Conservation (phyloP, 805 yeast genomes). For the Saccharomycopsis amapae region DNA sequence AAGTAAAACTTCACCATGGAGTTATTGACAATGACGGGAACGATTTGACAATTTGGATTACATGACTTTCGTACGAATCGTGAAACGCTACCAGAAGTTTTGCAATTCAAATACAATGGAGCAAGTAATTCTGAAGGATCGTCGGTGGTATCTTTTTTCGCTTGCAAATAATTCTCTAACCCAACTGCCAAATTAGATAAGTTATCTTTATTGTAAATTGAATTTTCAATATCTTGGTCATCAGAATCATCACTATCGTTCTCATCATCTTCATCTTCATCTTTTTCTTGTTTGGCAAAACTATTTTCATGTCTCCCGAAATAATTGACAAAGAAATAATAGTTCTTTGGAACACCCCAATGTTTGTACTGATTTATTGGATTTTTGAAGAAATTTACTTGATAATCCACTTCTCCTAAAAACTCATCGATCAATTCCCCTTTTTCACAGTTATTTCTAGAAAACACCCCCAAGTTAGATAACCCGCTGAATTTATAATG, state of each 20-base stretch:
- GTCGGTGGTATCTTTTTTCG: background rate
- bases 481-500: slow-evolving; percentile 50
- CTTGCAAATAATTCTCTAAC: slow-evolving; percentile 3
- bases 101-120: slow-evolving; percentile 18
- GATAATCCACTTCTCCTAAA: slow-evolving; percentile 66
- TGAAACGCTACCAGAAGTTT: slow-evolving; percentile 63
- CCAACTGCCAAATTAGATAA: slow-evolving; percentile 8
- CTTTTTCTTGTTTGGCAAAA: background rate
- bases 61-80: slow-evolving; percentile 74
- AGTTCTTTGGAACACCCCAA: slow-evolving; percentile 55
- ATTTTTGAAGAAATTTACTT: slow-evolving; percentile 55
- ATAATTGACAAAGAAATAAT: slow-evolving; percentile 19
- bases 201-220: background rate
- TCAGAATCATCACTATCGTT: slow-evolving; percentile 24
- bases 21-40: slow-evolving; percentile 35
- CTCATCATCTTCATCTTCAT: slow-evolving; percentile 29
- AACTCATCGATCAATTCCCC: slow-evolving; percentile 52
- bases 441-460: slow-evolving; percentile 31
- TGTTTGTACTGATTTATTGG: slow-evolving; percentile 68
- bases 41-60: slow-evolving; percentile 64
- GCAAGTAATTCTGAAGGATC: background rate
- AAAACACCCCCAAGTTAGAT: slow-evolving; percentile 57
- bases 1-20: slow-evolving; percentile 47
- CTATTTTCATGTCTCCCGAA: background rate
- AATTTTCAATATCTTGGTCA: slow-evolving; percentile 5